Base-by-base conservation (phyloP, 1,284 basidiomycete species). In the Gastroboletus turbinatus region DNA sequence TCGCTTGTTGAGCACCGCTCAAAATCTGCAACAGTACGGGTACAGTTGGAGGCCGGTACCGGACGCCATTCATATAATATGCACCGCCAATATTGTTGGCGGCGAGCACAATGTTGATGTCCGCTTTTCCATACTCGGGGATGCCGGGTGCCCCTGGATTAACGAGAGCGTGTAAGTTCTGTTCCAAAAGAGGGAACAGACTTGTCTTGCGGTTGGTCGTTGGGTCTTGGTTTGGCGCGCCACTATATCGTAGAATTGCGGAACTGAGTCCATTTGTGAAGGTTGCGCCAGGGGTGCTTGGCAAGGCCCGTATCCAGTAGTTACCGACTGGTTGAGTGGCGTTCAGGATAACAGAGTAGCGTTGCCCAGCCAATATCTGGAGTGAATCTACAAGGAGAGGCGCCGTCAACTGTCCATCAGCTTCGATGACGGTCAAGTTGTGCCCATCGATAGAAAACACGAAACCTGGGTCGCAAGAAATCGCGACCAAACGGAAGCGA, bases 211-310 rank as follows among this genome's bases (percentile, higher is more conserved):
- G 63, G 0, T 56, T 59, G 0, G 75, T 74, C 4, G 64, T 74
- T 0, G 81, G 83, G 17, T 83, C 80, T 4, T 46, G 56, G 3
- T 52, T 57, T 0, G 68, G 60, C 3, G 84, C 83, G 10, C 78
- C 78, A 0, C 49, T 60, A 63, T 87, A 87, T 30, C 79, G 76
- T 13, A 86, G 63, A 55, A 86, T 81, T 4, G 82, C 84, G 2
- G 75, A 75, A 64, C 78, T 83, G 19, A 76, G 60, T 4, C 78
- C 78, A 10, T 70, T 71, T 7, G 48, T 50, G 55, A 78, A 74
- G 29, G 39, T 50, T 13, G 66, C 13, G 5, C 56, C 57, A 11
- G 23, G 1, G 2, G 38, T 58, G 29, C 4, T 59, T 9, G 67
- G 67, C 10, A 67, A 30, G 2, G 67, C 61, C 10, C 67, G 62